Percentiles rank a stretch among this genome's conserved stretches.
Evolutionary conservation across 2,329 filamentous ascomycete species (phyloP).

Genomic region (Colletotrichum cereale): DNA sequence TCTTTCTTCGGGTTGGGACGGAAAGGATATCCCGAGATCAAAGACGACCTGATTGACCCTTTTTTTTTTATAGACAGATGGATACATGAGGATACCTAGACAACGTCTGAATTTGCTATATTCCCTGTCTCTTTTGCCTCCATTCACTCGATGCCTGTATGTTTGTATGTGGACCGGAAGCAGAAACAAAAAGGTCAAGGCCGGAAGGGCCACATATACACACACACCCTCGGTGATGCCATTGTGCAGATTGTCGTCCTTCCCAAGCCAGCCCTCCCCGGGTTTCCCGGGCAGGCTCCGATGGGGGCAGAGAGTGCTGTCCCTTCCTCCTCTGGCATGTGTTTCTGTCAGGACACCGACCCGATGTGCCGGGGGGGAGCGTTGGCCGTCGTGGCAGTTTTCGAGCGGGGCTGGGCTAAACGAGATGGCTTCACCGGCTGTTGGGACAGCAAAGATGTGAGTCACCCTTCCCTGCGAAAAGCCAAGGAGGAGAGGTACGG

Average conservation of each 20-base stretch:
- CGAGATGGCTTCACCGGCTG: neutral
- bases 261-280: constrained; percentile 20
- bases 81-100: constrained; percentile 13
- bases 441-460: constrained; percentile 18
- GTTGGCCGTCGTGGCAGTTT: neutral
- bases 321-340: neutral
- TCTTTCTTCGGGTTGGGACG: neutral
- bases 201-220: neutral
- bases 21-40: neutral
- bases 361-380: constrained; percentile 9
- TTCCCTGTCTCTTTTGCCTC: neutral
- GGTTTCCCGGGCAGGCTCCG: constrained; percentile 18
- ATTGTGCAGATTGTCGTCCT: neutral
- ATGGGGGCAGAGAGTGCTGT: neutral
- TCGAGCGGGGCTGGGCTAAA: neutral
- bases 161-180: neutral
- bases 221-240: neutral
- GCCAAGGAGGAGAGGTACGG: neutral
- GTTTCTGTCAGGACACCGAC: neutral
- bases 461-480: constrained; percentile 25
- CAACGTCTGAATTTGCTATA: neutral
- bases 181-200: too few relatives aligned
- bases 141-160: neutral
- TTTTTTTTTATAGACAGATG: constrained; percentile 11
- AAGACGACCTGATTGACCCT: neutral